Evolutionary conservation across 2,329 filamentous ascomycete genomes (phyloP).

Genomic region (Aspergillus clavatus): DNA sequence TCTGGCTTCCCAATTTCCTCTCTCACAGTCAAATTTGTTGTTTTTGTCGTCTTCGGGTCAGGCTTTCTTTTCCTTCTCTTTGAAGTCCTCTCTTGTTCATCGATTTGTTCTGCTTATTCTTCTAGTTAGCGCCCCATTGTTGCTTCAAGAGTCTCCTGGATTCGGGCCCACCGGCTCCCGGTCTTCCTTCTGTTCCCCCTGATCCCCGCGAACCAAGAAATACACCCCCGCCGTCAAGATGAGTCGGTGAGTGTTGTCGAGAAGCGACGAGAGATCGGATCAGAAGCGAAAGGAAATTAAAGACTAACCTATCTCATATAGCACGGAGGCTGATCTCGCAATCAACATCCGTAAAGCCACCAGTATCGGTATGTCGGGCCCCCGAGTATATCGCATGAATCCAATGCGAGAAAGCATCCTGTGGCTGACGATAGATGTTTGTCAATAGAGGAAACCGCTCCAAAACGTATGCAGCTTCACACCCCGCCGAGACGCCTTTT

Average conservation of each 20-base stretch:
- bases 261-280: neutral
- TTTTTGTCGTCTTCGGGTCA: constrained; percentile 7
- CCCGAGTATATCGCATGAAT: constrained; percentile 2
- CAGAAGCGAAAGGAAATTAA: neutral
- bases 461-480: constrained; percentile 52
- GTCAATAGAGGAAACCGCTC: constrained; percentile 57
- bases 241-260: constrained; percentile 50
- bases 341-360: constrained; percentile 66
- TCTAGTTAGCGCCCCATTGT: neutral
- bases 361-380: constrained; percentile 48
- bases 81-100: neutral
- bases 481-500: constrained; percentile 4
- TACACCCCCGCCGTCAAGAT: constrained; percentile 55
- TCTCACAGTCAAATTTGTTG: constrained; percentile 13
- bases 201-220: constrained; percentile 16
- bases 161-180: neutral
- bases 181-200: constrained; percentile 18
- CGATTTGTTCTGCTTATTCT: neutral
- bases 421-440: constrained; percentile 13
- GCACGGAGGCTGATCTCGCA: constrained; percentile 60
- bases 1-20: constrained; percentile 3
- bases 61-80: constrained; percentile 1
- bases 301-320: constrained; percentile 20
- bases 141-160: neutral
- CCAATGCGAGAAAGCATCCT: constrained; percentile 4